These are phyloP conservation scores for Sporodiniella umbellata DNA, from an alignment of 371 early-diverging fungal genomes.

Conservation along the genomic window DNA sequence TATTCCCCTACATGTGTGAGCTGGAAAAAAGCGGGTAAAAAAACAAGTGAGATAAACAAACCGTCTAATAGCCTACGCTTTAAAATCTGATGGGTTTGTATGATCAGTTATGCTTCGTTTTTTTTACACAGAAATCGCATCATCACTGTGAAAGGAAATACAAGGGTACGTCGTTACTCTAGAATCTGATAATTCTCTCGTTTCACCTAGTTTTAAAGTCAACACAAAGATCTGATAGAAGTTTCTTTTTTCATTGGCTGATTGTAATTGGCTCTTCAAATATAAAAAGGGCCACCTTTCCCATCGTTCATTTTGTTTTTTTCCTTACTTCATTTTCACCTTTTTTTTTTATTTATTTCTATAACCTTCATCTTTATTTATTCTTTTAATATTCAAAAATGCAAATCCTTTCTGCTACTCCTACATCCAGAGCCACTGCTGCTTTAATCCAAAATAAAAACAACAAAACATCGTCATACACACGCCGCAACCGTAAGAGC, in stretches of 20 bases:
- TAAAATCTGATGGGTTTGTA: no score
- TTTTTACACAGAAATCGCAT: background rate
- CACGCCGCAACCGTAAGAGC: conserved; percentile 9
- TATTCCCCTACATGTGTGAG: background rate
- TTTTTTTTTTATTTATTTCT: conserved; percentile 2
- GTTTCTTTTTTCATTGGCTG: conserved; percentile 15
- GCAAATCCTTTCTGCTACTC: conserved; percentile 17
- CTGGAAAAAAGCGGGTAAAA: background rate
- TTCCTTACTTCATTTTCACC: background rate
- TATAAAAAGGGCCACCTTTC: conserved; percentile 11
- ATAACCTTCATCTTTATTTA: no score
- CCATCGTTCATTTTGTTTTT: conserved; percentile 4
- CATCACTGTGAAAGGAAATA: conserved; percentile 1
- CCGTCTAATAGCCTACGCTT: background rate
- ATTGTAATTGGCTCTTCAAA: conserved; percentile 1
- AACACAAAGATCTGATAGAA: conserved; percentile 27
- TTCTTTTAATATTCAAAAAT: conserved; percentile 7
- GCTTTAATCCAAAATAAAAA: conserved; percentile 3
- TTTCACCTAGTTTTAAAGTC: conserved; percentile 13
- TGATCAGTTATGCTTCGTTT: background rate
- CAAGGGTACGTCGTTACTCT: conserved; percentile 9
- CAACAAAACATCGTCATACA: conserved; percentile 6
- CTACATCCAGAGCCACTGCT: conserved; percentile 13
- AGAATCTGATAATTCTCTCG: conserved; percentile 25
- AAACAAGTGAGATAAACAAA: background rate